A percentile compares a stretch with the other conserved stretches of the same genome.
Conservation (phyloP, 1,139 yeast species). For the Taphrina betulina region DNA sequence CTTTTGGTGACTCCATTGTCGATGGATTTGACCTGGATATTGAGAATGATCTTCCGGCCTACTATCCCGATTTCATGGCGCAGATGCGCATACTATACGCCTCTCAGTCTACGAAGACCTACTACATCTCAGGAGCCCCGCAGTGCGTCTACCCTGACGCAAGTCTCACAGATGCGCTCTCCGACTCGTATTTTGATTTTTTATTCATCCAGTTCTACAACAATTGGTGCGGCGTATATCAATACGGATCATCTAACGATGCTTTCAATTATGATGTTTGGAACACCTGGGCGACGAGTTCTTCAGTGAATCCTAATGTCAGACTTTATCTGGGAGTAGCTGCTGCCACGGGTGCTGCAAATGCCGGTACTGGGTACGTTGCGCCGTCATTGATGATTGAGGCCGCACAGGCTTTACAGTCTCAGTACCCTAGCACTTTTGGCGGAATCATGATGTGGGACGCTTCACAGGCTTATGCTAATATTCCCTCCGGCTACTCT, state of each 20-base stretch:
- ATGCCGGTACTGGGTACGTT: conserved; percentile 59
- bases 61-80: conserved; percentile 55
- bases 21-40: conserved; percentile 77
- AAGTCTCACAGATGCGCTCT: conserved; percentile 67
- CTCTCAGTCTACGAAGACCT: conserved; percentile 48
- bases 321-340: conserved; percentile 71
- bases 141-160: conserved; percentile 94
- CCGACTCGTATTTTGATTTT: conserved; percentile 67
- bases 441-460: conserved; percentile 94
- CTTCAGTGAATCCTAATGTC: conserved; percentile 64
- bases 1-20: conserved; percentile 67
- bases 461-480: conserved; percentile 73
- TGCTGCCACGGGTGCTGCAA: conserved; percentile 64
- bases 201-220: conserved; percentile 92
- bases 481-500: conserved; percentile 48
- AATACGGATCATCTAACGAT: conserved; percentile 44
- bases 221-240: conserved; percentile 61
- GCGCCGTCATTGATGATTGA: conserved; percentile 49
- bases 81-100: conserved; percentile 58
- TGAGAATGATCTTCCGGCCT: conserved; percentile 56
- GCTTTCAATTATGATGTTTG: conserved; percentile 83
- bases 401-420: conserved; percentile 41
- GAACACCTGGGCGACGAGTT: conserved; percentile 63
- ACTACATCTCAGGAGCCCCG: conserved; percentile 89
- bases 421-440: conserved; percentile 47